Conservation (phyloP, 352 stramenopile genomes). For the Pelagophyceae sp. region DNA sequence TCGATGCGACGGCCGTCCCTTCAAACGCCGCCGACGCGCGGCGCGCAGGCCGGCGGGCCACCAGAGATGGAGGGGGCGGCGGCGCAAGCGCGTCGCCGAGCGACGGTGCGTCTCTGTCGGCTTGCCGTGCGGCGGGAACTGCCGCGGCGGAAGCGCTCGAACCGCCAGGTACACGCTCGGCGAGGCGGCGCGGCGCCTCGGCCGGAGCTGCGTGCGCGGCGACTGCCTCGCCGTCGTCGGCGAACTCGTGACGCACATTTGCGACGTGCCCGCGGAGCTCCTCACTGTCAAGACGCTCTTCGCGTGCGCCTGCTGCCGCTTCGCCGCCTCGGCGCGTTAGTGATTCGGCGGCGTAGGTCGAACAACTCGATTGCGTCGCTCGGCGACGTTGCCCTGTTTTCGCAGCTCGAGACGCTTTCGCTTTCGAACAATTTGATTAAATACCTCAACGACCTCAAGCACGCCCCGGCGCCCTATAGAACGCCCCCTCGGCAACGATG, state of each 20-base stretch:
- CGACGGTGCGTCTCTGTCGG: too few relatives aligned
- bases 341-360: neutral
- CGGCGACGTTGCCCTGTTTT: neutral
- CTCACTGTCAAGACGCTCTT: neutral
- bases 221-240: neutral
- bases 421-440: neutral
- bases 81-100: too few relatives aligned
- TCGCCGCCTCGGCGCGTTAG: too few relatives aligned
- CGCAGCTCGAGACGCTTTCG: neutral
- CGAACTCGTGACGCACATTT: neutral
- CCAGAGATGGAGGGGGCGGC: neutral
- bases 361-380: neutral
- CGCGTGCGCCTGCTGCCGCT: neutral
- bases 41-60: neutral
- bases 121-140: too few relatives aligned
- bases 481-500: neutral
- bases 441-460: neutral
- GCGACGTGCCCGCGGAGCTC: neutral
- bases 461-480: neutral
- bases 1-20: neutral
- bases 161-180: neutral
- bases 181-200: neutral
- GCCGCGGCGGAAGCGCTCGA: neutral
- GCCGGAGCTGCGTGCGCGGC: neutral
- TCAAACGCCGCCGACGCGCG: neutral